Percentiles rank a stretch among this genome's conserved stretches.
Evolutionary conservation across 2,329 filamentous ascomycete species (phyloP).

Genomic region (Diaporthe humulicola): DNA sequence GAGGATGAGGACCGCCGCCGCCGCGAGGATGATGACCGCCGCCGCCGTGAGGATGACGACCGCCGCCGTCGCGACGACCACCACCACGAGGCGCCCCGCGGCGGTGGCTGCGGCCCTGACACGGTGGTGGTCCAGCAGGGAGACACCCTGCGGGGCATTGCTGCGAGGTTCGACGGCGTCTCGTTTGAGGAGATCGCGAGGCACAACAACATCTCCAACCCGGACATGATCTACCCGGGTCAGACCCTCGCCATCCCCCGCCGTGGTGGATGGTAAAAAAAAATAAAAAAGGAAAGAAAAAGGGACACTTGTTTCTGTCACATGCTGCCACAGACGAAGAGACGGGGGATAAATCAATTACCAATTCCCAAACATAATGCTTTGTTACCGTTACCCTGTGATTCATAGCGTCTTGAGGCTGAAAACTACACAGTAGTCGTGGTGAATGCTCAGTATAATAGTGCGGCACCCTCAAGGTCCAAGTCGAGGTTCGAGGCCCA

Average conservation of each 20-base stretch:
- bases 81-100: slow-evolving; percentile 39
- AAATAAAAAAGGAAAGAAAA: too few relatives aligned
- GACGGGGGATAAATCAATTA: not conserved
- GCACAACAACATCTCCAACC: slow-evolving; percentile 55
- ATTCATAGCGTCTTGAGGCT: slow-evolving; percentile 21
- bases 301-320: not conserved
- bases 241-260: slow-evolving; percentile 51
- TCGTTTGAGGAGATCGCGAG: slow-evolving; percentile 56
- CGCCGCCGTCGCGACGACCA: slow-evolving; percentile 1
- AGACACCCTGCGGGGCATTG: slow-evolving; percentile 57
- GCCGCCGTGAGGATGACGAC: slow-evolving; percentile 33
- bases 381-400: not conserved
- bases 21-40: slow-evolving; percentile 39
- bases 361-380: slow-evolving; percentile 12
- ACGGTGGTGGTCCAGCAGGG: slow-evolving; percentile 55
- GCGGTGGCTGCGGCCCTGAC: slow-evolving; percentile 41
- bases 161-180: slow-evolving; percentile 46
- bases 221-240: slow-evolving; percentile 58
- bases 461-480: not conserved
- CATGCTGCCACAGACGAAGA: not conserved
- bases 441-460: not conserved
- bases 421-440: not conserved
- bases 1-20: slow-evolving; percentile 27
- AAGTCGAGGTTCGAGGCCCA: not conserved
- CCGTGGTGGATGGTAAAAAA: slow-evolving; percentile 38